Conservation (phyloP, 495 filamentous ascomycete species). For the Aspergillus kassunensis region DNA sequence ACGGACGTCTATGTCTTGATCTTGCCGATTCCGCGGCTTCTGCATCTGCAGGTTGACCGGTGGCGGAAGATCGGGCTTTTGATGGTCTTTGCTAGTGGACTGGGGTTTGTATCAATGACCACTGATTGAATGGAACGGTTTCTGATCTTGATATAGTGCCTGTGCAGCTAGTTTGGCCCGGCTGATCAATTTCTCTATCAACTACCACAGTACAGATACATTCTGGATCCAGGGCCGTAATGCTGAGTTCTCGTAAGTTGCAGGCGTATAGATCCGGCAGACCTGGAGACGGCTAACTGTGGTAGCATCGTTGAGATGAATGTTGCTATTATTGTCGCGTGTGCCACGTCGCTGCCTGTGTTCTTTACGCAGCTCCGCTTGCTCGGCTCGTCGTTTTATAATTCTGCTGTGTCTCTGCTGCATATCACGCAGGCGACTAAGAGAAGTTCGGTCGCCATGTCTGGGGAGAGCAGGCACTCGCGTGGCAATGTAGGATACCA, state of each 20-base stretch:
- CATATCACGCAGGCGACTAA: neutral
- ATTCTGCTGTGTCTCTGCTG: neutral
- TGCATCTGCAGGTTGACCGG: conserved; percentile 1
- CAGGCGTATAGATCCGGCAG: no score
- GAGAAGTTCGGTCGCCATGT: neutral
- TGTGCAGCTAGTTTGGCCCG: conserved; percentile 6
- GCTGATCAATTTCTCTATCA: neutral
- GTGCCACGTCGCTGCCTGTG: neutral
- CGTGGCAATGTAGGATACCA: neutral
- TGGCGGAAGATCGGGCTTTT: neutral
- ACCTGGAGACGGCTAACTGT: neutral
- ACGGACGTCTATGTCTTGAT: conserved; percentile 11
- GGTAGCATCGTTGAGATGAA: conserved; percentile 7
- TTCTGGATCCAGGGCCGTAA: conserved; percentile 3
- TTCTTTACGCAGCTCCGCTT: neutral
- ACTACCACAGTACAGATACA: neutral
- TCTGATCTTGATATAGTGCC: neutral
- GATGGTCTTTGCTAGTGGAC: conserved; percentile 2
- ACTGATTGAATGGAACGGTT: neutral
- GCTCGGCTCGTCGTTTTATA: conserved; percentile 1
- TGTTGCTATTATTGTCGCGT: conserved; percentile 5
- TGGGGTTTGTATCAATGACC: neutral
- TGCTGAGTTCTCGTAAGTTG: conserved; percentile 7
- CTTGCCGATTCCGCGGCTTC: conserved; percentile 5
- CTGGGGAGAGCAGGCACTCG: neutral